A percentile compares a stretch with the other conserved stretches of the same genome.
These are phyloP conservation scores for Boletus tomentosulus DNA, from an alignment of 768 basidiomycete genomes.

Conservation along the genomic window DNA sequence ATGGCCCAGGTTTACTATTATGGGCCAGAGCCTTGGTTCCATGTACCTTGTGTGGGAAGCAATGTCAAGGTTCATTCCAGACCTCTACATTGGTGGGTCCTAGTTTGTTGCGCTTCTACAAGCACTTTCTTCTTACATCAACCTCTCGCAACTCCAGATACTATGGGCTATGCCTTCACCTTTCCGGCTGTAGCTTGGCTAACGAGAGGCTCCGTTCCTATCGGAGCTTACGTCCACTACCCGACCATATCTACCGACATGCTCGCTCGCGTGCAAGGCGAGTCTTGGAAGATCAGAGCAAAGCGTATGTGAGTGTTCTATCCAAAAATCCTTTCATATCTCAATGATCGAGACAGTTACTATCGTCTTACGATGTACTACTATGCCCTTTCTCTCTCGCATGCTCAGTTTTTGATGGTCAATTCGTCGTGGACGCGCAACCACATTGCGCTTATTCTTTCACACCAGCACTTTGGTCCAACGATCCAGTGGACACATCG, in stretches of 20 bases:
- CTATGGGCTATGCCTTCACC: slow-evolving; percentile 97
- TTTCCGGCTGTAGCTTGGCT: slow-evolving; percentile 72
- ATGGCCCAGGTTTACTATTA: slow-evolving; percentile 88
- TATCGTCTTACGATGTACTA: slow-evolving; percentile 84
- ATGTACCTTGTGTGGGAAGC: slow-evolving; percentile 83
- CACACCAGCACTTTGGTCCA: slow-evolving; percentile 43
- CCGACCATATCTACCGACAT: slow-evolving; percentile 95
- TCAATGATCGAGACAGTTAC: slow-evolving; percentile 49
- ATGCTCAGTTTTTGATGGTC: slow-evolving; percentile 79
- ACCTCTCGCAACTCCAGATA: slow-evolving; percentile 51
- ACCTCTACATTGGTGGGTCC: slow-evolving; percentile 80
- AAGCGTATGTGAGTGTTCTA: slow-evolving; percentile 25
- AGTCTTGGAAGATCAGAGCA: slow-evolving; percentile 22
- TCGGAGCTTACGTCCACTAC: slow-evolving; percentile 94
- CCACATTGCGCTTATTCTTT: slow-evolving; percentile 75
- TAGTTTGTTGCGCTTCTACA: background rate
- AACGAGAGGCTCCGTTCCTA: slow-evolving; percentile 49
- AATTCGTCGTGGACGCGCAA: slow-evolving; percentile 94
- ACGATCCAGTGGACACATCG: slow-evolving; percentile 44
- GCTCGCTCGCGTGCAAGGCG: slow-evolving; percentile 66
- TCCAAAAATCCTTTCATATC: background rate
- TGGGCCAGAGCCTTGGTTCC: slow-evolving; percentile 89
- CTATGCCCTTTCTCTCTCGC: slow-evolving; percentile 71
- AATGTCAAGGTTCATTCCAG: slow-evolving; percentile 72
- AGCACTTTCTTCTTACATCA: background rate